Evolutionary conservation across 306 rosid species (phyloP), one percentile per base, ranked within the genome.

Genomic region (Vicia faba): DNA sequence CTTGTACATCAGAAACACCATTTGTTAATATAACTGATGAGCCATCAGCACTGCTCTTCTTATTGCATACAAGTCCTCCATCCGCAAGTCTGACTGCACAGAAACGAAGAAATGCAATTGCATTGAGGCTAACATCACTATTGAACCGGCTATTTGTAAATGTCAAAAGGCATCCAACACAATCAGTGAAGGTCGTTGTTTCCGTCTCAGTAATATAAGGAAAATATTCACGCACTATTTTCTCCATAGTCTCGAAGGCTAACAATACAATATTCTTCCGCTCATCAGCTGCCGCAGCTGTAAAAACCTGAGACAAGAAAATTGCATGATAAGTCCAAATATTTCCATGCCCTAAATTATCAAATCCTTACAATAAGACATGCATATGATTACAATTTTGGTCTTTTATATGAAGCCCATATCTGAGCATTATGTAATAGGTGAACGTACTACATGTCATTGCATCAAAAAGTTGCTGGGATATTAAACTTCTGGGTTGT

Each of bases 171-270:
- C 99, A 95, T 69, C 78, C 85, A 68, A 95, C 99, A 63, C 99
- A 95, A 76, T 95, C 99, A 3, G 99, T 90, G 77, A 95, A 95
- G 64, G 96, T 90, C 68, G 76, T 72, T 5, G 91, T 91, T 84
- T 95, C 99, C n/a, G 99, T 95, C 88, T 95, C 99, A 10, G 99
- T 95, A 74, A 95, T 95, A 68, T 95, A 86, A 15, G 99, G 96
- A 78, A 95, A 95, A 75, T 82, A 90, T 84, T 95, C 97, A 77
- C 99, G 91, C 65, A 95, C 96, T 70, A 95, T 95, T 80, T 86
- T 95, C 76, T 95, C 99, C 97, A 95, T 86, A 39, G 97, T 95
- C 86, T 90, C 97, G 82, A 95, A 95, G 19, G 99, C 99, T 83
- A 95, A 82, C 64, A 88, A 76, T 29, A 95, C 96, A 2, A 95